These are phyloP conservation scores for Trichoderma pleuroti DNA, from an alignment of 2,329 filamentous ascomycete species.

Conservation along the genomic window DNA sequence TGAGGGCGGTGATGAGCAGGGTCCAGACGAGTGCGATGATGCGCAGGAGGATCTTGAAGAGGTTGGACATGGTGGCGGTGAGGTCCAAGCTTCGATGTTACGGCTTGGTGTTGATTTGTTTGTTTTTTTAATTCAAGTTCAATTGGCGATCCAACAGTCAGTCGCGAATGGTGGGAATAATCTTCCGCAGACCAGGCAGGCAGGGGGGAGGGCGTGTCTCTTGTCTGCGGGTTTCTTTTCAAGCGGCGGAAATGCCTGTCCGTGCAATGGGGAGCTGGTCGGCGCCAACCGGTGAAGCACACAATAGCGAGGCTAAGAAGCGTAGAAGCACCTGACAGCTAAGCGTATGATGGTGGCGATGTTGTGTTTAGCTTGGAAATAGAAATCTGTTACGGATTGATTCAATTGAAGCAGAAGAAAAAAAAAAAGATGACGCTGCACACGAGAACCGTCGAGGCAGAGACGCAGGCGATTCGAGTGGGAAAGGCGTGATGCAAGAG, in stretches of 20 bases:
- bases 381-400: not conserved
- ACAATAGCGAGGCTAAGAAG: not conserved
- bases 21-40: slow-evolving; percentile 49
- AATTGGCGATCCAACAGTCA: not conserved
- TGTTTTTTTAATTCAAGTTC: not conserved
- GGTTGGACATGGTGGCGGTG: slow-evolving; percentile 28
- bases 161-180: not conserved
- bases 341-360: not conserved
- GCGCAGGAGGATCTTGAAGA: slow-evolving; percentile 48
- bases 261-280: not conserved
- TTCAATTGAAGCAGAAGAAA: not conserved
- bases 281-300: not conserved
- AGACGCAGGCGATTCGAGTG: not conserved
- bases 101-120: not conserved
- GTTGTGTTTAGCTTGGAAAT: not conserved
- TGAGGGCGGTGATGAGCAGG: slow-evolving; percentile 52
- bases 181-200: not conserved
- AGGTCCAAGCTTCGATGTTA: not conserved
- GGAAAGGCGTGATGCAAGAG: slow-evolving; percentile 6
- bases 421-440: not conserved
- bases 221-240: not conserved
- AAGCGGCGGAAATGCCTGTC: not conserved
- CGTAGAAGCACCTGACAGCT: not conserved
- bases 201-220: not conserved
- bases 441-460: not conserved